A percentile compares a stretch with the other conserved stretches of the same genome.
Conservation (phyloP, 1,139 yeast genomes). For the Hyphopichia buzzinii region DNA sequence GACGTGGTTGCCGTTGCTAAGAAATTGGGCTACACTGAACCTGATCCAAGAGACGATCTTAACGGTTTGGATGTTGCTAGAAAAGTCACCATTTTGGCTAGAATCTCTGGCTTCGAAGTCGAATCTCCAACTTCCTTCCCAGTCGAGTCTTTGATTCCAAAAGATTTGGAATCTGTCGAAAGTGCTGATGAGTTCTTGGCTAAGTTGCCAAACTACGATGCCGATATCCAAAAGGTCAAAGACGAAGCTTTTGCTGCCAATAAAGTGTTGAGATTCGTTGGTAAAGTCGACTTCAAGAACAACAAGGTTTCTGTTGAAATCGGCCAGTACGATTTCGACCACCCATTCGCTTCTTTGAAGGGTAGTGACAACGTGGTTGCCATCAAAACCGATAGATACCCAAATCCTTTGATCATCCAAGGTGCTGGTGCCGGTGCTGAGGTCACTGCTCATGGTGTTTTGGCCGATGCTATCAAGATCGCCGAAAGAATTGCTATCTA, state of each 20-base stretch:
- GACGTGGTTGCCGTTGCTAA: constrained; percentile 89
- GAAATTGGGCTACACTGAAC: constrained; percentile 93
- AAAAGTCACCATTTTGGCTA: constrained; percentile 91
- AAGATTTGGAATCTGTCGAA: constrained; percentile 69
- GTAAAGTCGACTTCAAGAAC: constrained; percentile 75
- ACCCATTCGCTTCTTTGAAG: constrained; percentile 92
- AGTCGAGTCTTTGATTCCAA: constrained; percentile 89
- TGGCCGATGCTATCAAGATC: constrained; percentile 87
- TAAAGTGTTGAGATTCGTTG: constrained; percentile 91
- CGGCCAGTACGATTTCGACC: constrained; percentile 79
- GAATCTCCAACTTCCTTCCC: constrained; percentile 96
- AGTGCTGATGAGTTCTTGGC: constrained; percentile 77
- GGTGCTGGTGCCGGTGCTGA: constrained; percentile 99
- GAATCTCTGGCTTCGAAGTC: constrained; percentile 83
- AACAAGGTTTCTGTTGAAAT: constrained; percentile 80
- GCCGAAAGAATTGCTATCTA: constrained; percentile 72
- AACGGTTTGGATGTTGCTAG: constrained; percentile 98
- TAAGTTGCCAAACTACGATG: constrained; percentile 80
- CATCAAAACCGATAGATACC: constrained; percentile 85
- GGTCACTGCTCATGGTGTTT: constrained; percentile 97
- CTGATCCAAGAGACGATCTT: constrained; percentile 98
- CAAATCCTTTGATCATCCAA: constrained; percentile 89
- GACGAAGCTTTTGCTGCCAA: constrained; percentile 77
- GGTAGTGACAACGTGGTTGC: constrained; percentile 96
- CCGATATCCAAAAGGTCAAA: constrained; percentile 71